Conservation (phyloP, 73 alveolate genomes). For the Paramecium octaurelia region DNA sequence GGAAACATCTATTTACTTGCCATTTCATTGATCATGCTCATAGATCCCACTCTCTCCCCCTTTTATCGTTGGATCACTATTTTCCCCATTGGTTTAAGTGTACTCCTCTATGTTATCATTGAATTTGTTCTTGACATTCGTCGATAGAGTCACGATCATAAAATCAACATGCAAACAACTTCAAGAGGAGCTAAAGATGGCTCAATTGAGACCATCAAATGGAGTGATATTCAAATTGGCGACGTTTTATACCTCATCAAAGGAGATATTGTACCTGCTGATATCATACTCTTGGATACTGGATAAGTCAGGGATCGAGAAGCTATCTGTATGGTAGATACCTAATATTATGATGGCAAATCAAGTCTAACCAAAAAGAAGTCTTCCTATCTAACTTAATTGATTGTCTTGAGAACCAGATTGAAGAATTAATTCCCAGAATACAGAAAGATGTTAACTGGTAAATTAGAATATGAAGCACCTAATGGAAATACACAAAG, state of each 20-base stretch:
- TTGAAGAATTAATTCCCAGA: conserved; percentile 27
- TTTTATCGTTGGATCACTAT: conserved; percentile 6
- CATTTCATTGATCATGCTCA: conserved; percentile 46
- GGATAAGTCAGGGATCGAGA: conserved; percentile 49
- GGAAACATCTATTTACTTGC: conserved; percentile 48
- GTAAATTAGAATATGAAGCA: conserved; percentile 44
- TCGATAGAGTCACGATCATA: background rate
- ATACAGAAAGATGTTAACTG: conserved; percentile 32
- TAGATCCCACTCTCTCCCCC: conserved; percentile 29
- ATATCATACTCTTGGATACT: conserved; percentile 49
- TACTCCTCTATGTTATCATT: background rate
- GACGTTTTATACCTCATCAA: conserved; percentile 22
- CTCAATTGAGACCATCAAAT: conserved; percentile 6
- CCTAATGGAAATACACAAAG: conserved; percentile 15
- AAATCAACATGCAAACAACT: background rate
- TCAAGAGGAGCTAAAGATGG: conserved; percentile 36
- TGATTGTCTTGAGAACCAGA: background rate
- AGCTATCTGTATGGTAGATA: conserved; percentile 47
- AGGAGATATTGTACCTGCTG: conserved; percentile 57
- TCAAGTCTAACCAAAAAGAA: conserved; percentile 30
- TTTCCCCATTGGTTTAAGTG: background rate
- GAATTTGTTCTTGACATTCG: background rate
- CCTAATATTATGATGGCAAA: conserved; percentile 54
- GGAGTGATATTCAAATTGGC: conserved; percentile 45
- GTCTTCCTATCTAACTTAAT: conserved; percentile 6